Percentiles rank a stretch among this genome's conserved stretches.
Conservation (phyloP, 192 early-diverging fungal genomes). For the Mortierella hygrophila region DNA sequence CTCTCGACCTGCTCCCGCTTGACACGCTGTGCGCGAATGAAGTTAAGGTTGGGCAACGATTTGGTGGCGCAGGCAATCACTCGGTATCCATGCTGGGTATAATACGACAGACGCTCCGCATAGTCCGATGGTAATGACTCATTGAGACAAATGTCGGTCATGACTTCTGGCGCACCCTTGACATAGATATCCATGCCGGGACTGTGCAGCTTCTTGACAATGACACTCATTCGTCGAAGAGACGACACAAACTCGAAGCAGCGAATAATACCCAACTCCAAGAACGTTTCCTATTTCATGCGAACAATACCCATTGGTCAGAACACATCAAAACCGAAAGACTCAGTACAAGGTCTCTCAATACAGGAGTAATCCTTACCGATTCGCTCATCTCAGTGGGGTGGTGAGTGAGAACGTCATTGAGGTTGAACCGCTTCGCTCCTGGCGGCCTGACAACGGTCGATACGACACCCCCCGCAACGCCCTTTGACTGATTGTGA, state of each 20-base stretch:
- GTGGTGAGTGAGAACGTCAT: constrained; percentile 45
- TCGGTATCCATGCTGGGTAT: constrained; percentile 96
- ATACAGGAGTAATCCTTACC: constrained; percentile 24
- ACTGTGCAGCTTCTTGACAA: constrained; percentile 79
- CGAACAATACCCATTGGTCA: background rate
- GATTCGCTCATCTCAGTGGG: constrained; percentile 30
- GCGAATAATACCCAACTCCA: constrained; percentile 86
- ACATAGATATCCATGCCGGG: constrained; percentile 87
- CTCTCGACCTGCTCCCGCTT: constrained; percentile 88
- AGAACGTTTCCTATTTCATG: constrained; percentile 28
- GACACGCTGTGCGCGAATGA: constrained; percentile 82
- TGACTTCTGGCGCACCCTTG: constrained; percentile 98
- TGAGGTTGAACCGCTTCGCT: constrained; percentile 68
- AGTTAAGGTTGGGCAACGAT: constrained; percentile 73
- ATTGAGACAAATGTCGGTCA: constrained; percentile 87
- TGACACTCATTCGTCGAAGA: constrained; percentile 93
- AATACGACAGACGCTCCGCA: constrained; percentile 80
- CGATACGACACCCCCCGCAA: constrained; percentile 67
- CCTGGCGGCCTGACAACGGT: constrained; percentile 92
- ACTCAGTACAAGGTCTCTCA: background rate
- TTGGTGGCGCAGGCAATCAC: constrained; percentile 94
- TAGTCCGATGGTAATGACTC: constrained; percentile 91
- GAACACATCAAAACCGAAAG: background rate
- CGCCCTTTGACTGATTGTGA: background rate
- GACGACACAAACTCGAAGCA: constrained; percentile 95